Evolutionary conservation across 345 rosid genomes (phyloP), one percentile per base, ranked within the genome.

Genomic region (Balakata baccata): DNA sequence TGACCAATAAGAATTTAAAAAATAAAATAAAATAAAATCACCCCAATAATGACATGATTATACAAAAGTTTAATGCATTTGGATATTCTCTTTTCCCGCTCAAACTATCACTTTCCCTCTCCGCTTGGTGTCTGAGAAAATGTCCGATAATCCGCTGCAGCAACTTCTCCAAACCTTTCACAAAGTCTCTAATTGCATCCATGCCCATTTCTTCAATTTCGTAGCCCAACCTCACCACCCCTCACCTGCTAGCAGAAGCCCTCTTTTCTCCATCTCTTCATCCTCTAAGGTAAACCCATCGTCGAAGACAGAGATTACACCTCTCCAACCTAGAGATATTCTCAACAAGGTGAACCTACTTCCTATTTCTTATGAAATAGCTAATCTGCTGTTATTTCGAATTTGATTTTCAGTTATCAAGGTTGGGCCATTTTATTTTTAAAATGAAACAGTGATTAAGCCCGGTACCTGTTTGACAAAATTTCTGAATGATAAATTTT

Each of bases 101-200:
- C 34, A 29, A 29, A 29, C 34, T 29, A 1, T 29, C 37, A 9
- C 18, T 13, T 65, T 13, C 41, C 37, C 7, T 20, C 43, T 62
- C 37, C 59, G 17, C 22, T 65, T 69, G 11, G 6, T 1, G n/a
- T 2, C 43, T 9, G 8, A 2, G 47, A 79, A 46, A 54, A 88
- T 87, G 94, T 69, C 80, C 11, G 94, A 87, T 74, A 85, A 85
- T 47, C 89, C 94, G 70, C 72, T 87, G 70, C 89, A 82, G 68
- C 61, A 81, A 62, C 76, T 90, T 73, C 74, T 84, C 69, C 85
- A 75, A 8, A 85, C 78, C 53, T 60, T 84, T 16, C 84, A 79
- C 53, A 89, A 84, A 60, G 22, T 87, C 45, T 85, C 90, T 29
- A 84, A 29, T 61, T 83, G 87, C 56, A 41, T 91, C 11, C 95